Conservation (phyloP, 352 stramenopile species). For the Phytopythium ostracodes region DNA sequence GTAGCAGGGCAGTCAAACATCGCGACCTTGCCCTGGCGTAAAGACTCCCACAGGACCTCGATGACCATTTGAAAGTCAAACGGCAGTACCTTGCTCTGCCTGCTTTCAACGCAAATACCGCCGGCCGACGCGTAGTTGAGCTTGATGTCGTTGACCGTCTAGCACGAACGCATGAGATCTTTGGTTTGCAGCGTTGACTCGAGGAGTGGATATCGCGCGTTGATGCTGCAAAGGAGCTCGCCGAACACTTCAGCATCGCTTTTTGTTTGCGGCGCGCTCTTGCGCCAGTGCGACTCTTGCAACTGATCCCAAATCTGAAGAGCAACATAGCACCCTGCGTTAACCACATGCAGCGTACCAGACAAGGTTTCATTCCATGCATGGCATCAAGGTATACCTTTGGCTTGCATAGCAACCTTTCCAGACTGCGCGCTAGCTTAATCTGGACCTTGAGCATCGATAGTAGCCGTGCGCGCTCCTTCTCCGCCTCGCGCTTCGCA, state of each 20-base stretch:
- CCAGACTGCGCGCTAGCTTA: constrained; percentile 27
- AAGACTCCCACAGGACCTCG: not conserved
- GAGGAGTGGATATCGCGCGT: not conserved
- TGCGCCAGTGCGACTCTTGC: constrained; percentile 2
- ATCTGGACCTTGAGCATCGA: constrained; percentile 27
- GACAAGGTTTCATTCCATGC: too few species aligned
- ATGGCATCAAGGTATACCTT: too few species aligned
- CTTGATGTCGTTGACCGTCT: not conserved
- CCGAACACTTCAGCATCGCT: not conserved
- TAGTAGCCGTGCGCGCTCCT: constrained; percentile 28
- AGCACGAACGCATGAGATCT: not conserved
- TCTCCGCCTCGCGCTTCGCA: constrained; percentile 18
- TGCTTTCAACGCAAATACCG: constrained; percentile 4
- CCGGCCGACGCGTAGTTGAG: not conserved
- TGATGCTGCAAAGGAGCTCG: not conserved
- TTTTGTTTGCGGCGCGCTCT: not conserved
- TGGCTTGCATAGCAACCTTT: constrained; percentile 21
- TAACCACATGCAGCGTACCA: too few species aligned
- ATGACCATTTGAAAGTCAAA: not conserved
- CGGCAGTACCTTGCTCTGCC: not conserved
- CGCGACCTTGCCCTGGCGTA: constrained; percentile 2
- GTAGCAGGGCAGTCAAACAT: not conserved
- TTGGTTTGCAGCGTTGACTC: not conserved
- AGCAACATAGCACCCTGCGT: too few species aligned
- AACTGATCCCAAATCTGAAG: constrained; percentile 4